These are phyloP conservation scores for Pichia norvegensis DNA, from an alignment of 1,139 yeast species.

Conservation along the genomic window DNA sequence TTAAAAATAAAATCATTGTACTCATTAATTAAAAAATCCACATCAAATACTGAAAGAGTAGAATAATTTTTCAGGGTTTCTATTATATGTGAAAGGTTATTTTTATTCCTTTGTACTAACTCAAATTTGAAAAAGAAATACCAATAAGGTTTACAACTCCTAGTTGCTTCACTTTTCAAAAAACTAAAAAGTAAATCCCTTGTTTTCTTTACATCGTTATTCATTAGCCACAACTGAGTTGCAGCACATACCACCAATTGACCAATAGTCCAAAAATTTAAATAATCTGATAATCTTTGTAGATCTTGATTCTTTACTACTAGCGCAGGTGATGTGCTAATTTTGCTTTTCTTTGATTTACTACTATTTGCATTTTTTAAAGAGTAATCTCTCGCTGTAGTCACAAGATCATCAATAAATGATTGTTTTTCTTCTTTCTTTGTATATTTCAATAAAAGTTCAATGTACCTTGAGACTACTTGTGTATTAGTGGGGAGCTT, in stretches of 20 bases:
- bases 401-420: constrained; percentile 12
- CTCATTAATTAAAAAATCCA: constrained; percentile 36
- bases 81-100: constrained; percentile 38
- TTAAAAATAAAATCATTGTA: constrained; percentile 30
- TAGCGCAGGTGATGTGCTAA: background rate
- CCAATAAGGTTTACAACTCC: constrained; percentile 48
- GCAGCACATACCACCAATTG: constrained; percentile 34
- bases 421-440: background rate
- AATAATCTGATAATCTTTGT: constrained; percentile 21
- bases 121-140: constrained; percentile 47
- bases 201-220: constrained; percentile 30
- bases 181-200: constrained; percentile 39
- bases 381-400: constrained; percentile 12
- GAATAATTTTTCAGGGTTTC: constrained; percentile 37
- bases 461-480: constrained; percentile 18
- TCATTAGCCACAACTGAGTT: constrained; percentile 31
- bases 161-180: constrained; percentile 33
- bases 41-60: constrained; percentile 38
- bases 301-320: constrained; percentile 15
- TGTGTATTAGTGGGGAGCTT: constrained; percentile 15
- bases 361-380: constrained; percentile 10
- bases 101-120: constrained; percentile 34
- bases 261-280: constrained; percentile 31
- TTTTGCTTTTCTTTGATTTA: constrained; percentile 9
- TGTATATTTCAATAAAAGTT: constrained; percentile 10